A percentile compares a stretch with the other conserved stretches of the same genome.
Conservation (phyloP, 805 yeast species). For the Saturnispora besseyi region DNA sequence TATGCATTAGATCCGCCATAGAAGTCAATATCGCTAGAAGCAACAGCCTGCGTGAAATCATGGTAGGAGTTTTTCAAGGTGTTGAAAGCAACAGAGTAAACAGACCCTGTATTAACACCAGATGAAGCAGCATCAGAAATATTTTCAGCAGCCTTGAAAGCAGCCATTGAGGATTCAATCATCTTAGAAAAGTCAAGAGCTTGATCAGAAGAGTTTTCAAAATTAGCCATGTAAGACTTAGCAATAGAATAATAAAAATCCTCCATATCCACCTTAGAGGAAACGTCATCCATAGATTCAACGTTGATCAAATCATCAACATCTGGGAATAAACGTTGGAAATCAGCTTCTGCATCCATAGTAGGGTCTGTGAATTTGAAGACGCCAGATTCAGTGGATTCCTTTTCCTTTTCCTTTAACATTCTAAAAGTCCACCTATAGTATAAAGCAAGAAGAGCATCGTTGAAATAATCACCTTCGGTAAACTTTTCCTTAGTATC, state of each 20-base stretch:
- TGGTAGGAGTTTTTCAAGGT: constrained; percentile 29
- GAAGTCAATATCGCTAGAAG: constrained; percentile 38
- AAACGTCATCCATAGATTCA: constrained; percentile 19
- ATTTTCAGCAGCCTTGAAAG: constrained; percentile 24
- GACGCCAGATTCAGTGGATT: constrained; percentile 49
- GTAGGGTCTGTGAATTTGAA: constrained; percentile 58
- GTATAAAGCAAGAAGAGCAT: constrained; percentile 52
- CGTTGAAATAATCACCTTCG: constrained; percentile 29
- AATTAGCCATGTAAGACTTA: constrained; percentile 37
- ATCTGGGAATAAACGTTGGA: constrained; percentile 76
- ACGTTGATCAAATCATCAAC: constrained; percentile 55
- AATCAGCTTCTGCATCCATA: constrained; percentile 70
- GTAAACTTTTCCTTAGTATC: not conserved
- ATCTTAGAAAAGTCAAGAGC: constrained; percentile 26
- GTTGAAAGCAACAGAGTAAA: constrained; percentile 29
- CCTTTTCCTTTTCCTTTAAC: constrained; percentile 55
- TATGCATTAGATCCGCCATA: constrained; percentile 52
- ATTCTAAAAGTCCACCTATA: constrained; percentile 76
- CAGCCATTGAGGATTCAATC: constrained; percentile 31
- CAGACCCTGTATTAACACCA: constrained; percentile 22
- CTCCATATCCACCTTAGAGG: constrained; percentile 26
- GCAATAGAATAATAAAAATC: constrained; percentile 43
- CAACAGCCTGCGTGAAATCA: constrained; percentile 18
- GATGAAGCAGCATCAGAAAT: constrained; percentile 18
- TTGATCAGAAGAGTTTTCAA: constrained; percentile 17